Evolutionary conservation across 371 early-diverging fungal species (phyloP), one percentile per base, ranked within the genome.

Genomic region (Syncephalastrum monosporum): DNA sequence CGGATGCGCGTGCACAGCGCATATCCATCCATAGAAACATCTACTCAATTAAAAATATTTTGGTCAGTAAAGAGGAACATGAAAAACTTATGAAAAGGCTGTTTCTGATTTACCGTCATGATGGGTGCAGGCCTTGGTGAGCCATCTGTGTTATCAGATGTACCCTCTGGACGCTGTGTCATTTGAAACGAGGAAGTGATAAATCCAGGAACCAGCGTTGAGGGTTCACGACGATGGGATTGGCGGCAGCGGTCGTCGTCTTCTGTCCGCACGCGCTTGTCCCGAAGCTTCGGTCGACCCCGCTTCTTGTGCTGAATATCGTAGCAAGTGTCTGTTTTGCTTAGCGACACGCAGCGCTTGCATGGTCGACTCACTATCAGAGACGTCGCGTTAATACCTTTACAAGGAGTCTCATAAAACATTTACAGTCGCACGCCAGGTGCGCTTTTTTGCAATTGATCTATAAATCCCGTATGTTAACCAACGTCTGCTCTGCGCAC

Each of bases 291-390:
- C 33, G 90, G 91, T 19, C 91, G 80, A 15, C 91, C 91, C 57
- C 91, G 82, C 60, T 90, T 90, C 61, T 89, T 91, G 68, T 90
- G 90, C 64, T 88, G 82, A 51, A 88, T 88, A 67, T 91, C 91
- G 33, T 82, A 75, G 55, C 91, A 91, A n/a, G 86, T 82, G 48
- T 87, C 87, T 51, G 80, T 72, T 62, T 85, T 89, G 44, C 83
- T 83, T n/a, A 87, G 60, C 3, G 86, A 72, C n/a, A 88, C 69
- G 65, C 91, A 91, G 41, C 91, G 74, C 64, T 83, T 84, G 69
- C 91, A 91, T 5, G 91, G 91, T 38, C 91, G 68, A 33, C 38
- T 33, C 38, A 33, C 38, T 33, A 33, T 5, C 38, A 33, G 10
- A 33, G 38, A 33, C 10, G 8, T 10, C 1, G 38, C 8, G 38